Conservation (phyloP, 306 rosid species). For the Herpetospermum pedunculosum region DNA sequence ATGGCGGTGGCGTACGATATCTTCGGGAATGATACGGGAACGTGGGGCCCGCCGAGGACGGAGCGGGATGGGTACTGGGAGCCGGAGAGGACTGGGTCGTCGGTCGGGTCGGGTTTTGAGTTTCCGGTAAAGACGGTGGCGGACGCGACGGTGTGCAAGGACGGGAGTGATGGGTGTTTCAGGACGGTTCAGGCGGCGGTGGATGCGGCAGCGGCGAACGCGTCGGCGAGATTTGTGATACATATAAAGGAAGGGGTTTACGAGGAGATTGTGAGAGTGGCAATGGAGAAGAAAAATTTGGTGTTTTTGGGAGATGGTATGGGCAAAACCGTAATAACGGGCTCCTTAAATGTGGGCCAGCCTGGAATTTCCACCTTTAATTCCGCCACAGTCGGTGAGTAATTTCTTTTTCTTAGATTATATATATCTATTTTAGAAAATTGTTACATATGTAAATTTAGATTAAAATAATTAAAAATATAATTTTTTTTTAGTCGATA, state of each 20-base stretch:
- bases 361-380: slow-evolving; percentile 51
- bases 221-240: slow-evolving; percentile 34
- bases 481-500: no score
- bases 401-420: not conserved
- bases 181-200: slow-evolving; percentile 73
- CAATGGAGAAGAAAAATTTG: slow-evolving; percentile 45
- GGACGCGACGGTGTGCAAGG: slow-evolving; percentile 57
- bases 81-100: not conserved
- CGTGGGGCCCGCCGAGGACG: slow-evolving; percentile 52
- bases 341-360: slow-evolving; percentile 46
- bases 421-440: no score
- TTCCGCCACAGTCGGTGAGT: slow-evolving; percentile 67
- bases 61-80: slow-evolving; percentile 85
- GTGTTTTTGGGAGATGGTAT: slow-evolving; percentile 68
- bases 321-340: slow-evolving; percentile 62
- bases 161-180: slow-evolving; percentile 18
- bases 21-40: slow-evolving; percentile 30
- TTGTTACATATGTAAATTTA: no score
- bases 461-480: no score
- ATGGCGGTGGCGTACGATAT: slow-evolving; percentile 43
- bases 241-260: slow-evolving; percentile 57
- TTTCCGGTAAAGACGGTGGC: slow-evolving; percentile 28
- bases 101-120: not conserved
- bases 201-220: slow-evolving; percentile 37
- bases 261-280: slow-evolving; percentile 62